phyloP scores from a whole-genome alignment of 352 stramenopile species.

The Phytophthora kernoviae region DNA sequence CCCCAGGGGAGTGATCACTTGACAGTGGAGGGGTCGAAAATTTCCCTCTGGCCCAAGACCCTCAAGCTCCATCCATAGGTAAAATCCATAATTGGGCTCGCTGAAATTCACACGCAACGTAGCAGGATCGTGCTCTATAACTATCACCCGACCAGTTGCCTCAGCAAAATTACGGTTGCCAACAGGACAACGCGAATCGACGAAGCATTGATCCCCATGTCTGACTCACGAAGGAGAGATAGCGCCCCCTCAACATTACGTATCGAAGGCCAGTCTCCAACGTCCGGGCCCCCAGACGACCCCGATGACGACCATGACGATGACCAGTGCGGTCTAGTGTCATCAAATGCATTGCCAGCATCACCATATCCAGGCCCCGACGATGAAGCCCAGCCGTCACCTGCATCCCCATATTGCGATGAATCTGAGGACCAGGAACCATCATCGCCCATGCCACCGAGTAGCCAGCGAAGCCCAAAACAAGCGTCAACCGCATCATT shows the following conservation, averaged over 20 bases:
- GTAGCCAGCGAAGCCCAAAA: slow-evolving; percentile 23
- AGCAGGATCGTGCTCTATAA: slow-evolving; percentile 27
- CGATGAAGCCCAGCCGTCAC: slow-evolving; percentile 8
- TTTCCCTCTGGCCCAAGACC: slow-evolving; percentile 15
- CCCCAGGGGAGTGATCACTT: slow-evolving; percentile 13
- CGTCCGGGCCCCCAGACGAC: slow-evolving; percentile 15
- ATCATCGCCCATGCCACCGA: slow-evolving; percentile 16
- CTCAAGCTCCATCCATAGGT: slow-evolving; percentile 29
- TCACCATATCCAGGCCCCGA: slow-evolving; percentile 11
- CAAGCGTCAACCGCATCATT: slow-evolving; percentile 24
- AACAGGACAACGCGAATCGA: slow-evolving; percentile 34
- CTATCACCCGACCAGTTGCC: slow-evolving; percentile 36
- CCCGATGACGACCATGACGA: slow-evolving; percentile 21
- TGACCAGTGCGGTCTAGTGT: slow-evolving; percentile 19
- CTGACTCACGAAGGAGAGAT: slow-evolving; percentile 12
- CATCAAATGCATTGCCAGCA: slow-evolving; percentile 8
- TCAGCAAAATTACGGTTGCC: slow-evolving; percentile 18
- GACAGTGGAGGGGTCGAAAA: slow-evolving; percentile 35
- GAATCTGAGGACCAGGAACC: slow-evolving; percentile 17
- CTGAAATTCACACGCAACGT: slow-evolving; percentile 21
- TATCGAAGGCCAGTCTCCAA: slow-evolving; percentile 12
- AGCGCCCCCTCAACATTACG: slow-evolving; percentile 12
- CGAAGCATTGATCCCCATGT: slow-evolving; percentile 31
- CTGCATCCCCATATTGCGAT: slow-evolving; percentile 1
- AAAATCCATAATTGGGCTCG: slow-evolving; percentile 27